Evolutionary conservation across 352 stramenopile species (phyloP).

Genomic region (Nothophytophthora sp.): DNA sequence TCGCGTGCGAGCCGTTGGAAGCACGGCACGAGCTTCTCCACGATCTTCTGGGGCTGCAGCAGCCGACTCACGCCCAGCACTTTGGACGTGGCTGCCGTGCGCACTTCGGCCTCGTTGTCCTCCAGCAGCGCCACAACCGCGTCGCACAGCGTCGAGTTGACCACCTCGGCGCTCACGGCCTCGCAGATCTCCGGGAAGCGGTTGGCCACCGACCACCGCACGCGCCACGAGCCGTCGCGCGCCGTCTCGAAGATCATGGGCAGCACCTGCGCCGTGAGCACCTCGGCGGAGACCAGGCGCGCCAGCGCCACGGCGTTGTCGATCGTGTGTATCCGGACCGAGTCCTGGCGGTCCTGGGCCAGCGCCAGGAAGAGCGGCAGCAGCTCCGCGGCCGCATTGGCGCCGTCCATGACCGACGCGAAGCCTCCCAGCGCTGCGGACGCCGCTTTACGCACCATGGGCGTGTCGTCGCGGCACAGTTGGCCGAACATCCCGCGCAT

Average conservation of each 20-base stretch:
- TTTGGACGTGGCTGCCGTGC: slow-evolving; percentile 95
- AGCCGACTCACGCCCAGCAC: slow-evolving; percentile 51
- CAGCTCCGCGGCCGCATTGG: slow-evolving; percentile 70
- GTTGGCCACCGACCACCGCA: slow-evolving; percentile 97
- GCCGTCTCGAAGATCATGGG: slow-evolving; percentile 92
- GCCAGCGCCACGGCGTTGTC: slow-evolving; percentile 97
- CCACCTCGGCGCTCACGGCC: slow-evolving; percentile 75
- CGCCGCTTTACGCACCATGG: slow-evolving; percentile 96
- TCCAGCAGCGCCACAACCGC: slow-evolving; percentile 95
- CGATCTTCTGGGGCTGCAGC: slow-evolving; percentile 64
- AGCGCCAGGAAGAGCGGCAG: slow-evolving; percentile 85
- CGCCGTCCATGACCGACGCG: slow-evolving; percentile 65
- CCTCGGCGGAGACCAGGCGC: slow-evolving; percentile 69
- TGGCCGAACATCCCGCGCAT: slow-evolving; percentile 92
- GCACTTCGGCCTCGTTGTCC: slow-evolving; percentile 97
- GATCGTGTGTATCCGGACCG: slow-evolving; percentile 96
- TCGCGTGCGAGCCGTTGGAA: slow-evolving; percentile 96
- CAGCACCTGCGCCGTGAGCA: slow-evolving; percentile 84
- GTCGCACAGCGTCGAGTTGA: slow-evolving; percentile 75
- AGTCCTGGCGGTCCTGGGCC: slow-evolving; percentile 94
- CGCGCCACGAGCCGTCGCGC: slow-evolving; percentile 97
- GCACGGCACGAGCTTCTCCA: slow-evolving; percentile 78
- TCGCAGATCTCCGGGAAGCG: slow-evolving; percentile 95
- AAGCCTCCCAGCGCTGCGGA: slow-evolving; percentile 90
- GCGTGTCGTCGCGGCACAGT: slow-evolving; percentile 96